These are phyloP conservation scores for Pelargonium fulgidum DNA, from an alignment of 441 rosid genomes.

Conservation along the genomic window DNA sequence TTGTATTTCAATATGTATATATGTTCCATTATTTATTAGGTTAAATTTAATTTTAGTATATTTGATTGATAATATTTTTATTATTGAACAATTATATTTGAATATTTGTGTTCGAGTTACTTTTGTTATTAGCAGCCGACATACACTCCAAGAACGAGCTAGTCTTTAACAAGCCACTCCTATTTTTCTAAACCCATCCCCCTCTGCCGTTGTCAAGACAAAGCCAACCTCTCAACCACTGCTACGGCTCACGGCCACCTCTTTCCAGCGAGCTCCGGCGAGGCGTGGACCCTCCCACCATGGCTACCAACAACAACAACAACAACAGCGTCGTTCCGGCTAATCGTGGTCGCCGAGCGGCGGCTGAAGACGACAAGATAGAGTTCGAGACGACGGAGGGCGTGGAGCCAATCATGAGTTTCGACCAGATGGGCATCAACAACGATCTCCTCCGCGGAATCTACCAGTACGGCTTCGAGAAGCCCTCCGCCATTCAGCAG, in stretches of 20 bases:
- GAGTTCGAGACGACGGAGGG: constrained; percentile 92
- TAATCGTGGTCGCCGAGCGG: constrained; percentile 8
- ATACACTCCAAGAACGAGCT: no score
- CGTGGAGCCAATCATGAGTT: constrained; percentile 69
- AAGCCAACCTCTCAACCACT: no score
- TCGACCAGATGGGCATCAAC: constrained; percentile 79
- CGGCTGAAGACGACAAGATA: constrained; percentile 52
- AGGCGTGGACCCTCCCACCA: not conserved
- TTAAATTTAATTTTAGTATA: no score
- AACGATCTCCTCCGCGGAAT: constrained; percentile 80
- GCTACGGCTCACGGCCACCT: not conserved
- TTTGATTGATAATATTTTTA: no score
- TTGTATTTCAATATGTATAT: no score
- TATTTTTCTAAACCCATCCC: no score
- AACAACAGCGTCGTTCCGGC: not conserved
- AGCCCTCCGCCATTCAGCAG: constrained; percentile 92
- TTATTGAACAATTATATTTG: no score
- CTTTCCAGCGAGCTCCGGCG: not conserved
- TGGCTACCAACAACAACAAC: not conserved
- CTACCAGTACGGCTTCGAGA: constrained; percentile 78
- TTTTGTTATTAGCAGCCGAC: no score
- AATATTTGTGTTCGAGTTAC: no score
- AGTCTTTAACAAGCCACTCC: no score
- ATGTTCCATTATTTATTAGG: no score
- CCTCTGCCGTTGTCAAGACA: no score